Evolutionary conservation across 106 monocot species (phyloP), one percentile per base, ranked within the genome.

Genomic region (Phalaenopsis aphrodite): DNA sequence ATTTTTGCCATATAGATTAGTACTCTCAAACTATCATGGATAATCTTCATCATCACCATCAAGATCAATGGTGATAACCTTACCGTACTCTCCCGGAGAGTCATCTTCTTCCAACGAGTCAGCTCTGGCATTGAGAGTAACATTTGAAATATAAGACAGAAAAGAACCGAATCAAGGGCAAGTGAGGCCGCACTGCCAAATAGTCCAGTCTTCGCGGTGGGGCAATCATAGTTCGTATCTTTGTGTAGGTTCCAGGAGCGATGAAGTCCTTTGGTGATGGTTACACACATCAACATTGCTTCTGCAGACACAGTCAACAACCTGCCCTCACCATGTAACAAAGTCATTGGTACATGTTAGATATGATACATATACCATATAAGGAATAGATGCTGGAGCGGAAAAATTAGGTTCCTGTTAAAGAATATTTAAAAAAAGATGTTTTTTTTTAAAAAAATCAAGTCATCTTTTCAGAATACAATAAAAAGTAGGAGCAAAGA

Each of bases 131-230:
- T 96, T 96, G 10, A 56, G 52, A 4, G 89, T 30, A 30, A 30
- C 30, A 30, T 30, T 57, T 84, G 84, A 69, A 69, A 91, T 19
- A 96, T 71, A 8, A 96, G 79, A 91, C 93, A 96, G 81, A 96
- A 88, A 61, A 96, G 85, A 15, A 77, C 42, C 0, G 93, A 89
- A 75, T 93, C 88, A 1, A 96, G 96, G 38, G 85, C 78, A 36
- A 96, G 46, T 42, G 93, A 90, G 3, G 87, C 89, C 3, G 84
- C 91, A 3, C 96, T 93, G 15, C 96, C 96, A 75, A 91, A 90
- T 0, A 91, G 47, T 8, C 93, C 96, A 1, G 93, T 93, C 87
- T 93, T 93, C 8, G 91, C 95, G 3, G 95, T 93, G 37, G 87
- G 83, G 82, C 95, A 95, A 1, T 71, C 37, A 0, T 56, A 42